Base-by-base conservation (phyloP, 192 early-diverging fungal species). In the Backusella circina region DNA sequence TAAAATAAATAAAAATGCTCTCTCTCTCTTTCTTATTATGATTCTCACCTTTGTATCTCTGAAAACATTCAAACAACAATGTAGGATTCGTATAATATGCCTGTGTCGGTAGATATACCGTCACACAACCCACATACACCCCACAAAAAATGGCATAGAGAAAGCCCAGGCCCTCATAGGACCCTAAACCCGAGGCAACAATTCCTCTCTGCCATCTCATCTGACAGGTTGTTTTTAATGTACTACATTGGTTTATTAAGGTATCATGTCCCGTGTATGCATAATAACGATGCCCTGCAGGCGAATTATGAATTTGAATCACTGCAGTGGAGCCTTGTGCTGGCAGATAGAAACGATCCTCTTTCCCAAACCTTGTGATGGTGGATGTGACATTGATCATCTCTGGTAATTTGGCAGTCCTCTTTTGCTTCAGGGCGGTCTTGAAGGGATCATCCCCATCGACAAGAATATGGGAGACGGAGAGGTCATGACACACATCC, bases 61-160 rank as follows among this genome's bases (percentile, higher is more conserved):
- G 85, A 26, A 92, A 78, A 18, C 86, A 83, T 67, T 94, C 93
- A 67, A 94, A 93, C 80, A 88, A 26, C 7, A 92, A 80, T 7
- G 83, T 69, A 4, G 93, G 93, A 9, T 78, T 84, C 5, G 82
- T 82, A 33, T 81, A 84, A 64, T 84, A 93, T 35, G 90, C 89
- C 0, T 84, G 72, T 23, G 86, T 84, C 65, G 90, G 76, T 50
- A 93, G 77, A 64, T 91, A 82, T 61, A 92, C 73, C 8, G 91
- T 92, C 4, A 81, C 77, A 35, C 84, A 86, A 32, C 90, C 74
- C 18, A 75, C 65, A 75, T 75, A 75, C 0, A 75, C 30, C 1
- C 74, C 74, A 33, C 74, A 75, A 47, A 75, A 75, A 0, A 44
- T 31, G 28, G 65, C 47, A 26, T 67, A 39, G 18, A 69, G 23